Conservation (phyloP, 1,139 yeast species). For the Candida sp. region DNA sequence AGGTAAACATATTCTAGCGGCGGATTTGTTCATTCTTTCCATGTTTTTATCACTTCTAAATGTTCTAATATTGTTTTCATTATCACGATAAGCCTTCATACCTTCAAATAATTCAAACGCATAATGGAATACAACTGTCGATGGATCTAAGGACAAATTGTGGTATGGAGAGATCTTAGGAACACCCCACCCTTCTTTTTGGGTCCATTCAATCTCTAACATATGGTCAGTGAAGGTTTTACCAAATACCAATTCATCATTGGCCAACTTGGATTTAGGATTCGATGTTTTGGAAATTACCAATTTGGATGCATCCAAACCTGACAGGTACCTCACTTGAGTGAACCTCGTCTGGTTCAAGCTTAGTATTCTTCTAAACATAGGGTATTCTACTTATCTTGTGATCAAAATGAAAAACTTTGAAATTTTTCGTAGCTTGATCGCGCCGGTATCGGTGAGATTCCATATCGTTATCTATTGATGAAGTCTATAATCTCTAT, state of each 20-base stretch:
- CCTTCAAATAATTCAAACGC: slow-evolving; percentile 97
- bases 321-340: neutral
- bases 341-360: neutral
- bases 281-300: slow-evolving; percentile 50
- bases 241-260: slow-evolving; percentile 81
- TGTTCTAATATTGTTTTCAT: slow-evolving; percentile 65
- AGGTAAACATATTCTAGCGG: slow-evolving; percentile 85
- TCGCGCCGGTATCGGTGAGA: neutral
- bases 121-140: slow-evolving; percentile 87
- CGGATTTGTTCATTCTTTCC: slow-evolving; percentile 86
- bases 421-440: neutral
- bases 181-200: slow-evolving; percentile 73
- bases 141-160: slow-evolving; percentile 73
- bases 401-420: neutral
- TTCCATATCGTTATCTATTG: neutral
- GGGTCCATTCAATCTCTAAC: slow-evolving; percentile 83
- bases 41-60: slow-evolving; percentile 92
- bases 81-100: slow-evolving; percentile 85
- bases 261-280: slow-evolving; percentile 68
- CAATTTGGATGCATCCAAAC: slow-evolving; percentile 67
- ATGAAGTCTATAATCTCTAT: neutral
- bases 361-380: neutral
- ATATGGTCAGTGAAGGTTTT: slow-evolving; percentile 87
- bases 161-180: slow-evolving; percentile 89
- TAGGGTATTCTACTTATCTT: neutral